phyloP scores from a whole-genome alignment of 139 green algal species.

The Chlorella sp. region DNA sequence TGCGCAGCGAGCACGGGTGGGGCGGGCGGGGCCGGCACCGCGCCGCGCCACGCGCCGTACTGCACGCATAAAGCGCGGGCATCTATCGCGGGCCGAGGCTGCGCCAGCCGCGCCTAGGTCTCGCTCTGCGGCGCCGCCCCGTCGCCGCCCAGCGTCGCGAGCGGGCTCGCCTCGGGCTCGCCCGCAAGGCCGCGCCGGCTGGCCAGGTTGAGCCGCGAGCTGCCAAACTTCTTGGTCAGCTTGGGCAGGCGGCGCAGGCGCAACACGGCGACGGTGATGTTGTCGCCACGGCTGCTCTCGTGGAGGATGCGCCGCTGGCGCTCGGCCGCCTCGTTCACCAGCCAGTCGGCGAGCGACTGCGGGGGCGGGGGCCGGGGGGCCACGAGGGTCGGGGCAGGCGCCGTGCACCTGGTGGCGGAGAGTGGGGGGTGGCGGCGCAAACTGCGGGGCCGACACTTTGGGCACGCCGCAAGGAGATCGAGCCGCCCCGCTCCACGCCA shows the following conservation, averaged over 20 bases:
- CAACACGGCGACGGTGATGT: slow-evolving; percentile 40
- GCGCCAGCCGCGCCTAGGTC: no score
- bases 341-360: slow-evolving; percentile 32
- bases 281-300: slow-evolving; percentile 33
- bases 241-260: slow-evolving; percentile 25
- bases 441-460: neutral
- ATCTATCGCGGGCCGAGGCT: no score
- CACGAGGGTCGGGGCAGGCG: neutral
- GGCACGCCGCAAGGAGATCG: neutral
- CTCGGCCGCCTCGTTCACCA: slow-evolving; percentile 28
- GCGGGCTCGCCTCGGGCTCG: no score
- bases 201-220: slow-evolving; percentile 38
- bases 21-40: no score
- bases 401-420: neutral
- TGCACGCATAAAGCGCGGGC: no score
- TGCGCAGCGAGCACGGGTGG: no score
- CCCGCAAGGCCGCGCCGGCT: no score
- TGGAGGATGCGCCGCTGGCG: slow-evolving; percentile 29
- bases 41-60: no score
- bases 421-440: neutral
- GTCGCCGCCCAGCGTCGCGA: no score
- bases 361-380: neutral
- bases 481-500: neutral
- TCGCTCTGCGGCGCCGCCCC: no score
- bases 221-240: slow-evolving; percentile 14